Base-by-base conservation (phyloP, 345 rosid species). In the Punica granatum region DNA sequence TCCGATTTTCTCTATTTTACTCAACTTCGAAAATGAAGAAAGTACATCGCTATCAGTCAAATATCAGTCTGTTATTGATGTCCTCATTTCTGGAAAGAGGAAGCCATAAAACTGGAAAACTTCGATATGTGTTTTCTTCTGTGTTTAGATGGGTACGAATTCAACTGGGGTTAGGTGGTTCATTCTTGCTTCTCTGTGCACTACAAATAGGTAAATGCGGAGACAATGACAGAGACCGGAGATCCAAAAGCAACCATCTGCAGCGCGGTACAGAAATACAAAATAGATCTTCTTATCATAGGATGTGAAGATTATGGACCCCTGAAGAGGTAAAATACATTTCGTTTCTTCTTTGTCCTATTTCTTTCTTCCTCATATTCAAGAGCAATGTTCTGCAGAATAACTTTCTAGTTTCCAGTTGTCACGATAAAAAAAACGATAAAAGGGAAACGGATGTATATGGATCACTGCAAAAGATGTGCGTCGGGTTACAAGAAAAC, bases 171-270 rank as follows among this genome's bases (percentile, higher is more conserved):
- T 46, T 0, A 6, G 15, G 7, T 18, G 23, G 18, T 46, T 3
- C 23, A 18, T 16, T 2, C 53, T 46, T 19, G 4, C 42, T 37
- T 37, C 42, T 19, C n/a, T 46, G 0, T 46, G 53, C 53, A n/a
- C n/a, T 8, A 4, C n/a, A 46, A 46, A 46, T 77, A 84, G 88
- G 73, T 81, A 30, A 72, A 77, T 51, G 78, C 74, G 67, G 88
- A 79, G 77, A 76, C 81, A 65, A 28, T 76, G 43, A 74, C 76
- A 33, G 79, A 75, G 37, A 25, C 13, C 9, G 85, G 82, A 63
- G 82, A 85, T 31, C 79, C 82, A n/a, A 66, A 68, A 36, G 70
- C 65, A 46, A 16, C 53, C 37, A 73, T 84, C 51, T 64, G 70
- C 67, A 78, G 65, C 59, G 83, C 79, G 32, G 73, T 80, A 42